Base-by-base conservation (phyloP, 495 filamentous ascomycete species). In the Penicillium cosmopolitanum region DNA sequence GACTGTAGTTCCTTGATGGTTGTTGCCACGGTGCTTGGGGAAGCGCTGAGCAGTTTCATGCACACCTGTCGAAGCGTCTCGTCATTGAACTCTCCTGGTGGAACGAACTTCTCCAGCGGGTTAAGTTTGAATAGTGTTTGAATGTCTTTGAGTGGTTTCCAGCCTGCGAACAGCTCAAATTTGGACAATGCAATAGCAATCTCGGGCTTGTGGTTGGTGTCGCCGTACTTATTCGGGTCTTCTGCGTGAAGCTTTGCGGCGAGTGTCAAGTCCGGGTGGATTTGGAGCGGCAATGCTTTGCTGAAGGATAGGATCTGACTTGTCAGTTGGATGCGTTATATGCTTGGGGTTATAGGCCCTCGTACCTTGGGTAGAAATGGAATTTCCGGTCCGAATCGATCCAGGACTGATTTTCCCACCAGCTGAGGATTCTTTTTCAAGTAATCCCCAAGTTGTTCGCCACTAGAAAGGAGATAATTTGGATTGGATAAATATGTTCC, bases 141-240 rank as follows among this genome's bases (percentile, higher is more conserved):
- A 43, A 95, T 87, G 18, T 87, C 77, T 3, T 62, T 58, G 4
- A 89, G 71, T 0, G 89, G 86, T 60, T 91, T 92, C 75, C 84
- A 94, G 48, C 89, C 89, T 15, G 84, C 85, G 65, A 94, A 93
- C 1, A 90, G 85, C 69, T 93, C 89, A 66, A 94, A 93, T 16
- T 85, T 82, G n/a, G 84, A 82, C 0, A 93, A 72, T 0, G 89
- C 88, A 13, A 95, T 76, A 5, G 89, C 89, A 34, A 94, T 93
- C 66, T 95, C 90, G 2, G 90, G 90, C 70, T 94, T 93, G 73
- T 93, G 88, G 69, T 92, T 94, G 16, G 79, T 73, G 60, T 95
- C 89, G 8, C 82, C 82, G 67, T 88, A 93, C 52, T 82, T 80
- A 10, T 84, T 67, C 0, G 88, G 86, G 61, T 92, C 82, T 63